Evolutionary conservation across 73 alveolate species (phyloP).

Genomic region (Paramecium octaurelia): DNA sequence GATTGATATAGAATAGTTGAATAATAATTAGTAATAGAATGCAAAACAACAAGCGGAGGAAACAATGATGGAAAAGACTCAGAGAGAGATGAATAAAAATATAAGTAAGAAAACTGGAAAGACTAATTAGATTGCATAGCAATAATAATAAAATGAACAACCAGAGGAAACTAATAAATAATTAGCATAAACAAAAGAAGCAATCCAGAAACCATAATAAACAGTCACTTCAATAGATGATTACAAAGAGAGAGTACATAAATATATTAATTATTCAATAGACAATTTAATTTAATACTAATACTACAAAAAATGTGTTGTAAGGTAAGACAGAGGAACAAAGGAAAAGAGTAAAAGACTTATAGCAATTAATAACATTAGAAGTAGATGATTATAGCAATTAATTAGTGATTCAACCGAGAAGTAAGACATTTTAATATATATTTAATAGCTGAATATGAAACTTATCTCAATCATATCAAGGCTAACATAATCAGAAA

Average conservation of each 20-base stretch:
- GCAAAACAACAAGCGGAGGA: not conserved
- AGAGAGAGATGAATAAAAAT: not conserved
- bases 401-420: not conserved
- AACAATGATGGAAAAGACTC: not conserved
- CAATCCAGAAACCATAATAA: not conserved
- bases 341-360: constrained; percentile 19
- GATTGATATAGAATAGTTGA: not conserved
- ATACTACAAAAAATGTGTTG: not conserved
- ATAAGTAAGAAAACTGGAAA: not conserved
- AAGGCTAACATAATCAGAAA: not conserved
- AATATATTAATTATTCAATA: not conserved
- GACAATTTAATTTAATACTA: not conserved
- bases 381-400: constrained; percentile 15
- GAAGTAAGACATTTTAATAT: not conserved
- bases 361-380: not conserved
- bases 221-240: not conserved
- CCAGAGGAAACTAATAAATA: not conserved
- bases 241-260: not conserved
- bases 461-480: not conserved
- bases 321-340: not conserved
- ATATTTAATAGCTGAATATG: not conserved
- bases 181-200: not conserved
- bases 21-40: not conserved
- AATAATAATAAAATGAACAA: not conserved
- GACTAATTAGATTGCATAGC: not conserved